These are phyloP conservation scores for Zygoascus meyerae DNA, from an alignment of 1,139 yeast species.

Conservation along the genomic window DNA sequence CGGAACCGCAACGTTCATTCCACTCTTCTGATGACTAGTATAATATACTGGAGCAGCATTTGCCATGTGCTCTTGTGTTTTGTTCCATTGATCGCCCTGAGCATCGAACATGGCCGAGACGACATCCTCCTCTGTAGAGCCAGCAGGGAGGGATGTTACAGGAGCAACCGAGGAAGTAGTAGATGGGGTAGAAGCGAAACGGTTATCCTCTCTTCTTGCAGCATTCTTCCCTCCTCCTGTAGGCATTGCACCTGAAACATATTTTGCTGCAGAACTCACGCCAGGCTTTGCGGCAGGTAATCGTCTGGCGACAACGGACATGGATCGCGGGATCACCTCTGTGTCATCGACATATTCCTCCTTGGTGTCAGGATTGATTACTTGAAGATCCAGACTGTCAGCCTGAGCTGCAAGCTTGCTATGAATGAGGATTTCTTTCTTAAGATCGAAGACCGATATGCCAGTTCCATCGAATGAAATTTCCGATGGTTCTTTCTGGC, in stretches of 20 bases:
- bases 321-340: slow-evolving; percentile 76
- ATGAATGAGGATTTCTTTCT: slow-evolving; percentile 77
- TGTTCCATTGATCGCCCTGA: slow-evolving; percentile 91
- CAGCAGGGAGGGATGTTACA: slow-evolving; percentile 18
- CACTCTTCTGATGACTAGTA: slow-evolving; percentile 22
- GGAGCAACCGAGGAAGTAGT: slow-evolving; percentile 23
- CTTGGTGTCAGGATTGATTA: slow-evolving; percentile 73
- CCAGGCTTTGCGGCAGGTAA: slow-evolving; percentile 66
- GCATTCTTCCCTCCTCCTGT: slow-evolving; percentile 25
- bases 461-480: slow-evolving; percentile 95
- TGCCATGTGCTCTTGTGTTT: slow-evolving; percentile 87
- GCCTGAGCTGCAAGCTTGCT: slow-evolving; percentile 80
- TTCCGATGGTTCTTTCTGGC: slow-evolving; percentile 75
- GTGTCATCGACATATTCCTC: slow-evolving; percentile 85
- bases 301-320: slow-evolving; percentile 74
- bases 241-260: slow-evolving; percentile 59
- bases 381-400: slow-evolving; percentile 63
- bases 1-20: slow-evolving; percentile 33
- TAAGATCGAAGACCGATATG: slow-evolving; percentile 86
- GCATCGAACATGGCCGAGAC: slow-evolving; percentile 88
- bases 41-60: slow-evolving; percentile 35
- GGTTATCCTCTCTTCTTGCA: slow-evolving; percentile 26
- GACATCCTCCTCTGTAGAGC: slow-evolving; percentile 73
- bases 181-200: slow-evolving; percentile 19
- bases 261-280: slow-evolving; percentile 53